Base-by-base conservation (phyloP, 805 yeast genomes). In the Yarrowia sp. region DNA sequence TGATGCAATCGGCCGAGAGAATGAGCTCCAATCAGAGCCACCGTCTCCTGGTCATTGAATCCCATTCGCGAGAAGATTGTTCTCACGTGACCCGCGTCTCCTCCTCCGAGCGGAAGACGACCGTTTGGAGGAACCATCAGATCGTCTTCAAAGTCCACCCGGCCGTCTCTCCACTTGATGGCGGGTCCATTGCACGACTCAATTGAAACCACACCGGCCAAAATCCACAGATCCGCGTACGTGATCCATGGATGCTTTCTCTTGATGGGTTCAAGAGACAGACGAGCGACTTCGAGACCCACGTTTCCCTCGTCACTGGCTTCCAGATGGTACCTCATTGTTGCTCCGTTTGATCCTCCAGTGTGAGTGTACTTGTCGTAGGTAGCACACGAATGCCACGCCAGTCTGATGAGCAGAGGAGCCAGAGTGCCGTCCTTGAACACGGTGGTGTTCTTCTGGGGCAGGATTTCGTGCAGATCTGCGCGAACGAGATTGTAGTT, bases 371-470 rank as follows among this genome's bases (percentile, higher is more conserved):
- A 75, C 71, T 79, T 80, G 73, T 90, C 91, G 76, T 82, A 92
- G n/a, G 95, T 90, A 36, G 95, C 97, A 69, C 91, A 84, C 39
- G 88, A 84, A 75, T 91, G 96, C 97, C 97, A 91, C 20, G 96
- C 89, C 66, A 90, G 82, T 72, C 97, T 85, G 36, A 91, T 85
- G 47, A 91, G 79, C 17, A 88, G 85, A 7, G 97, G 97, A 0
- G 92, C 88, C 20, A 88, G 85, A 3, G 88, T 84, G 5, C 90
- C 89, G 73, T 86, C 89, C 72, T 87, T 90, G 74, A 58, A 58
- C 34, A 58, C 40, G 9, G 64, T 33, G 19, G 64, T 58, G 33
- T 58, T 87, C 91, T 58, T 58, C 15, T 58, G 64, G 9, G 64
- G 64, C 15, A 58, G 39, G 30, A 58, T 30, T 7, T 42, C 40